Evolutionary conservation across 208 protist genomes (phyloP), one percentile per base, ranked within the genome.

Genomic region (Crithidia sp.): DNA sequence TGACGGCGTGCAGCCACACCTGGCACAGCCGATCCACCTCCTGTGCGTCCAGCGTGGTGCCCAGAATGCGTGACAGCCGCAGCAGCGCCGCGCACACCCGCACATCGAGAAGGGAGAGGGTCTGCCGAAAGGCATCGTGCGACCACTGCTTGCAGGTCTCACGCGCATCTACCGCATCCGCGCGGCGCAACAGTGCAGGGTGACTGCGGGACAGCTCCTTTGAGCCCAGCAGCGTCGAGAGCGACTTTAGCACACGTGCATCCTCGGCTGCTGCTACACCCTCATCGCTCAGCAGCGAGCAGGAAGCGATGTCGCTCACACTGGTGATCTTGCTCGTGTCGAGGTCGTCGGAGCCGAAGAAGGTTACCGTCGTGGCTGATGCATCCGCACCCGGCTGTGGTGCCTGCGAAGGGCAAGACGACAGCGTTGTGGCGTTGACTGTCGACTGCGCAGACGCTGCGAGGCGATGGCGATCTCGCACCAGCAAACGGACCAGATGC

Each of bases 21-120:
- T 84, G 78, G 62, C 87, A 89, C 5, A 94, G 77, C 12, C 59
- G 74, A 66, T 92, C 90, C 13, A 95, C 82, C 64, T 89, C 87
- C 53, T 84, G 76, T 12, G 89, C 85, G 36, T 55, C 82, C 10
- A 95, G 59, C n/a, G 84, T 72, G 67, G 76, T 49, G 36, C 83
- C 82, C 4, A 88, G 54, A 14, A 45, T 49, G 9, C 84, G 87
- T 9, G 90, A 79, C 17, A 90, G 71, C 39, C 73, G 78, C 10
- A 95, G 77, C 36, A 92, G 74, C 19, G 77, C 75, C 7, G 73
- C 74, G 53, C 90, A 95, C 8, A 91, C 64, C 10, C 73, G 61
- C 49, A 91, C 79, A 54, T 95, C 90, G 4, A 95, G 73, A 10
- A 76, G 79, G 44, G 75, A 71, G 53, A 90, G 74, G 9, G 81